These are phyloP conservation scores for Chiua sp. DNA, from an alignment of 1,284 basidiomycete genomes.

Conservation along the genomic window DNA sequence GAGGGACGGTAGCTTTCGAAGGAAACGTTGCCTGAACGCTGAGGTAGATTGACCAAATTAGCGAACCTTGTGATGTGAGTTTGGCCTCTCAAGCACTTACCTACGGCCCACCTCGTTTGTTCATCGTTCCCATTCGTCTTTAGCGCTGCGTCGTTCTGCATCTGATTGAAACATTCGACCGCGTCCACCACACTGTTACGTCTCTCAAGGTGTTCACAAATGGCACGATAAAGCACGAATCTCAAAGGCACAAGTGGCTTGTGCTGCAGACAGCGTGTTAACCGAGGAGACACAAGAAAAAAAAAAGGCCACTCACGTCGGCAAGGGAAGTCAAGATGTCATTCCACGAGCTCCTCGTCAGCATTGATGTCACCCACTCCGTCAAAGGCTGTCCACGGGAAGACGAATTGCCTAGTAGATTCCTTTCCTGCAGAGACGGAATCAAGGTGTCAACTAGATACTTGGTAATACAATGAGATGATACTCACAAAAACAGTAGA, in stretches of 20 bases:
- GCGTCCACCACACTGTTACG: neutral
- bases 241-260: neutral
- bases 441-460: neutral
- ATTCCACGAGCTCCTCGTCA: neutral
- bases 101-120: neutral
- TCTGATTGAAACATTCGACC: neutral
- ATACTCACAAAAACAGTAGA: neutral
- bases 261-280: neutral
- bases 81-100: neutral
- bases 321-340: neutral
- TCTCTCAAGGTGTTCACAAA: neutral
- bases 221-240: neutral
- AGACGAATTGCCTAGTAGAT: neutral
- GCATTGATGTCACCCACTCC: neutral
- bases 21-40: no score
- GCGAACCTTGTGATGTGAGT: no score
- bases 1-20: no score
- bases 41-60: no score
- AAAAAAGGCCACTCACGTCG: neutral
- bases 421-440: neutral
- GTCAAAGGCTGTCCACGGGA: neutral
- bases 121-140: neutral
- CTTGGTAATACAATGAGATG: no score
- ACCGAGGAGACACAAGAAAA: no score
- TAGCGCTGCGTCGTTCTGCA: neutral